Percentiles rank a stretch among this genome's conserved stretches.
phyloP scores from a whole-genome alignment of 768 basidiomycete species.

The Mycena alexandri region DNA sequence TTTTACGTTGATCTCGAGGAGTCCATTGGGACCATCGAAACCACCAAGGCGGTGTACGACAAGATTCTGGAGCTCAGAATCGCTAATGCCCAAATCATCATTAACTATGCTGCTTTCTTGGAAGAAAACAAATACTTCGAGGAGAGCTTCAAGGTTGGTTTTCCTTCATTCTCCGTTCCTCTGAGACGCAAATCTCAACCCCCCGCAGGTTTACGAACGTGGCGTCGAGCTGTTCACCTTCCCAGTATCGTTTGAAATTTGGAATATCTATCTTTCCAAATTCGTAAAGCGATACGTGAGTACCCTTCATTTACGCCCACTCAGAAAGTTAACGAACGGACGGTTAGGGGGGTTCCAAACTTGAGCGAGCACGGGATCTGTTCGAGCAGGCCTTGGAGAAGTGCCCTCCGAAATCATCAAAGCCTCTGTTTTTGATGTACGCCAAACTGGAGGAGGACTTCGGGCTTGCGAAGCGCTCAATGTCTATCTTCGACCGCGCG shows the following conservation, averaged over 20 bases:
- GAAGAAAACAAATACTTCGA: constrained; percentile 99
- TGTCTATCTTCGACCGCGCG: constrained; percentile 96
- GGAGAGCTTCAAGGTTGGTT: constrained; percentile 92
- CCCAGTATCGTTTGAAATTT: constrained; percentile 98
- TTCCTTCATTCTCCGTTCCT: not conserved
- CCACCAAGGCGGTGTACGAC: constrained; percentile 93
- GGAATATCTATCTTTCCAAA: constrained; percentile 98
- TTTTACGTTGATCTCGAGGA: constrained; percentile 99
- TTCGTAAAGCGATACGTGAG: constrained; percentile 96
- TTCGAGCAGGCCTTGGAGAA: constrained; percentile 98
- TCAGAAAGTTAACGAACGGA: constrained; percentile 1
- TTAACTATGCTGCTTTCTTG: constrained; percentile 97
- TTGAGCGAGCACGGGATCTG: constrained; percentile 96
- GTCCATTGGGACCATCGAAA: constrained; percentile 94
- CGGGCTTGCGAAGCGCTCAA: constrained; percentile 95
- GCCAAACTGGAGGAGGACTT: constrained; percentile 95
- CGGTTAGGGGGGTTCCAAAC: constrained; percentile 86
- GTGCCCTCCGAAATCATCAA: constrained; percentile 94
- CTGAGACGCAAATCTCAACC: constrained; percentile 23
- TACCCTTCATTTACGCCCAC: constrained; percentile 31
- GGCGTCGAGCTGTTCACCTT: constrained; percentile 98
- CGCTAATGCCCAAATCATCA: constrained; percentile 96
- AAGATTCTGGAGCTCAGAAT: constrained; percentile 96
- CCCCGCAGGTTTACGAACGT: constrained; percentile 87
- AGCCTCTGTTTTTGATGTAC: constrained; percentile 96